Percentiles rank a stretch among this genome's conserved stretches.
Evolutionary conservation across 1,284 basidiomycete species (phyloP).

Genomic region (Cutaneotrichosporon sp.): DNA sequence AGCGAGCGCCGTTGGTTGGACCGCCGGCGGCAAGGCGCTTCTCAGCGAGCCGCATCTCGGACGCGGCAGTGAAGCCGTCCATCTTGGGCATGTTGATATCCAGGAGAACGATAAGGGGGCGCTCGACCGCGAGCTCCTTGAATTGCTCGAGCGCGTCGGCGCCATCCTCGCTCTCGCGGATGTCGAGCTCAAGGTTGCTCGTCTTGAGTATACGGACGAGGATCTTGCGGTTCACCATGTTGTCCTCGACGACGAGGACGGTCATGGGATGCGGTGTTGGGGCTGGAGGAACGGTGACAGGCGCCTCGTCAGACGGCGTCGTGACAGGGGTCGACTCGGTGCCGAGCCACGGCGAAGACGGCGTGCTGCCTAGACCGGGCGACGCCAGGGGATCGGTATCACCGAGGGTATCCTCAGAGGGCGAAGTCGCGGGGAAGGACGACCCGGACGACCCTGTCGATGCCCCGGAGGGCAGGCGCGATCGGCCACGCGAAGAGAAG

Average conservation of each 20-base stretch:
- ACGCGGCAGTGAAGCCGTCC: conserved; percentile 48
- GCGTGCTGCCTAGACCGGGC: background rate
- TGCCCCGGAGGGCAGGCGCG: background rate
- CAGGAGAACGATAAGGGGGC: conserved; percentile 39
- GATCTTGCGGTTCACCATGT: conserved; percentile 50
- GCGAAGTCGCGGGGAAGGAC: conserved; percentile 1
- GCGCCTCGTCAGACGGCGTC: background rate
- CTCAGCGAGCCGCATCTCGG: conserved; percentile 44
- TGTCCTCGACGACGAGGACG: conserved; percentile 52
- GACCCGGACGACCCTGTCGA: conserved; percentile 1
- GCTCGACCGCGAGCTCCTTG: conserved; percentile 23
- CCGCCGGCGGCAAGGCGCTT: conserved; percentile 18
- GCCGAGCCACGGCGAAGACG: conserved; percentile 4
- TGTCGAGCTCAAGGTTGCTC: conserved; percentile 30
- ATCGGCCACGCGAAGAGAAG: conserved; percentile 32
- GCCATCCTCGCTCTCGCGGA: conserved; percentile 48
- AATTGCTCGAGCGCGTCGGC: conserved; percentile 45
- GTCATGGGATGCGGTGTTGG: conserved; percentile 18
- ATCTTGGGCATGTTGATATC: conserved; percentile 54
- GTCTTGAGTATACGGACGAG: conserved; percentile 46
- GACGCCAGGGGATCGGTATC: background rate
- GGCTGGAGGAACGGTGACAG: background rate
- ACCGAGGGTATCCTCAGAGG: conserved; percentile 3
- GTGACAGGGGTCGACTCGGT: conserved; percentile 1
- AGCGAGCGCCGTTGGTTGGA: background rate